These are phyloP conservation scores for Naganishia albida DNA, from an alignment of 1,284 basidiomycete species.

Conservation along the genomic window DNA sequence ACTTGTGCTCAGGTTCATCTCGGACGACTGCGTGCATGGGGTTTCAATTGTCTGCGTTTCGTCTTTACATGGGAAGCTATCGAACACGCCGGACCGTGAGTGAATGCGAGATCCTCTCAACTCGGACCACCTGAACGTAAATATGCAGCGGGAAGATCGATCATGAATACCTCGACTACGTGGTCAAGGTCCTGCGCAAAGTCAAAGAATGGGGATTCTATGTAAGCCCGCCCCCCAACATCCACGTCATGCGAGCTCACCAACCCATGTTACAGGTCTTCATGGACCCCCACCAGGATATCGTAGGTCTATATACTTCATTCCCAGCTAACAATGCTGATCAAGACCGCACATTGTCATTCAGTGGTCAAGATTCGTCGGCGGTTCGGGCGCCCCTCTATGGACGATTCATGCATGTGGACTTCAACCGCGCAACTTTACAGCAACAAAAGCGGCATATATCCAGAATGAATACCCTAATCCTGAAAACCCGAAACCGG, in stretches of 20 bases:
- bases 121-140: neutral
- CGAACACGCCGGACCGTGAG: slow-evolving; percentile 91
- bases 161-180: slow-evolving; percentile 88
- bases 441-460: slow-evolving; percentile 79
- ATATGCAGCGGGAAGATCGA: slow-evolving; percentile 78
- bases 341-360: neutral
- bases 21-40: slow-evolving; percentile 82
- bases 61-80: slow-evolving; percentile 93
- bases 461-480: slow-evolving; percentile 84
- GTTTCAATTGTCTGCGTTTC: slow-evolving; percentile 90
- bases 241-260: neutral
- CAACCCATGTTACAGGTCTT: slow-evolving; percentile 59
- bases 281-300: slow-evolving; percentile 96
- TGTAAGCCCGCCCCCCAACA: slow-evolving; percentile 38
- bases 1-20: slow-evolving; percentile 73
- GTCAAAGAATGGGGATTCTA: slow-evolving; percentile 94
- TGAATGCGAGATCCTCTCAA: slow-evolving; percentile 40
- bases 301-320: slow-evolving; percentile 72
- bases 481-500: slow-evolving; percentile 47
- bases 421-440: slow-evolving; percentile 80
- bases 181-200: slow-evolving; percentile 78
- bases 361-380: slow-evolving; percentile 95
- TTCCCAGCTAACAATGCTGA: no score
- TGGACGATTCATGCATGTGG: slow-evolving; percentile 94
- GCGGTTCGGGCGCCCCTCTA: slow-evolving; percentile 91